Base-by-base conservation (phyloP, 2,329 filamentous ascomycete genomes). In the Ilyonectria destructans region DNA sequence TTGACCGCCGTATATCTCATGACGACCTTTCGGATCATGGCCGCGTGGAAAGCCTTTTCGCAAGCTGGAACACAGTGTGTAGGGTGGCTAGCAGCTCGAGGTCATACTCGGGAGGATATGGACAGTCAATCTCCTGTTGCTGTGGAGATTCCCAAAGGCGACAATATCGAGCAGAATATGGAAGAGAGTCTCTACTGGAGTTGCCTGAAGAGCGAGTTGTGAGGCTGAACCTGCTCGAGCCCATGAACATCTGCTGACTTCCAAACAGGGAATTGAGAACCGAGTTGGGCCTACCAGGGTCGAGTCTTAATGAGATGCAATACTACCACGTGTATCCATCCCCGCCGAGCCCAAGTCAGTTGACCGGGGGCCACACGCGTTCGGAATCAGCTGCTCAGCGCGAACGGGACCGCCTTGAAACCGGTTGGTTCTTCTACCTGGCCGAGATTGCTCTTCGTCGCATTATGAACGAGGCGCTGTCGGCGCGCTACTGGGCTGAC, bases 141-240 rank as follows among this genome's bases (percentile, higher is more conserved):
- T 9, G 12, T 51, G 15, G 49, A 46, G 6, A 40, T 48, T n/a
- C 15, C 35, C 21, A 21, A 26, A 2, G 33, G 35, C 4, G 54
- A 65, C 12, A 51, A 65, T 12, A 51, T 54, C 7, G 65, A 73
- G 15, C 45, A 62, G n/a, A 60, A 72, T 23, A 62, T 75, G 29
- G 72, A 73, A 29, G 69, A 76, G 43, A 76, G 73, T 37, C 63
- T 76, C 9, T 75, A 76, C 37, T 76, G 74, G 74, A 73, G 72
- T 37, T 76, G 73, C 33, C 57, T 75, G 6, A 76, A 76, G 46
- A 74, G 72, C 26, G 74, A 76, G 58, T 21, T 76, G 72, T 66
- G 45, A 63, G 71, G 60, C n/a, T 37, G 21, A 2, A 51, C 26
- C 51, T 26, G 19, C 55, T 48, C 43, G 2, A 46, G 21, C 19